Evolutionary conservation across 441 rosid species (phyloP).

Genomic region (Hura crepitans): DNA sequence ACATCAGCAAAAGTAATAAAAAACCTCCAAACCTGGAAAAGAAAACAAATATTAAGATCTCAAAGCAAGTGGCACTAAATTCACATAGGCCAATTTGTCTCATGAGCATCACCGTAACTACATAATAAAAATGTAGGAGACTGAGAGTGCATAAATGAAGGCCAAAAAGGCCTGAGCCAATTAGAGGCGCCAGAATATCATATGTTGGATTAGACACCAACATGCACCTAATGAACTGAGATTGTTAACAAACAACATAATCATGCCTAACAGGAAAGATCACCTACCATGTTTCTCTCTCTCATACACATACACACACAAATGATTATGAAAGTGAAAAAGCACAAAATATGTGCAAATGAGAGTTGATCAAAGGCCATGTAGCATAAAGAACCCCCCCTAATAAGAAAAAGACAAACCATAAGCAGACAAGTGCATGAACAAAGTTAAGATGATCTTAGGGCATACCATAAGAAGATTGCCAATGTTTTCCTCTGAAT

Average conservation of each 20-base stretch:
- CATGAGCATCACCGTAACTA: constrained; percentile 15
- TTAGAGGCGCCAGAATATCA: neutral
- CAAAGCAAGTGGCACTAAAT: constrained; percentile 16
- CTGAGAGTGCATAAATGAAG: neutral
- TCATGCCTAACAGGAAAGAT: neutral
- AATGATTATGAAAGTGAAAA: neutral
- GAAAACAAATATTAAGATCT: constrained; percentile 15
- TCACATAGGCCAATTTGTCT: constrained; percentile 14
- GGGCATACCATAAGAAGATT: constrained; percentile 86
- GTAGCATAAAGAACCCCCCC: neutral
- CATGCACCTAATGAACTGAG: constrained; percentile 5
- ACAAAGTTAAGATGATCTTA: constrained; percentile 6
- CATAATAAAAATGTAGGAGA: neutral
- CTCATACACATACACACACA: neutral
- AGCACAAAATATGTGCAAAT: neutral
- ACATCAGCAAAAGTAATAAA: constrained; percentile 85
- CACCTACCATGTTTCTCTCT: neutral
- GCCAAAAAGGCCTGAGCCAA: neutral
- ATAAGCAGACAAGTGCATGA: neutral
- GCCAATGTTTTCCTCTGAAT: constrained; percentile 79
- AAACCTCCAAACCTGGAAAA: constrained; percentile 92
- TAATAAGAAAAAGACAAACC: neutral
- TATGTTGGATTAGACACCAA: neutral
- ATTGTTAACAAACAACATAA: neutral
- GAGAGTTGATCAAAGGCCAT: neutral